These are phyloP conservation scores for Geranium rotundifolium DNA, from an alignment of 345 rosid genomes.

Conservation along the genomic window DNA sequence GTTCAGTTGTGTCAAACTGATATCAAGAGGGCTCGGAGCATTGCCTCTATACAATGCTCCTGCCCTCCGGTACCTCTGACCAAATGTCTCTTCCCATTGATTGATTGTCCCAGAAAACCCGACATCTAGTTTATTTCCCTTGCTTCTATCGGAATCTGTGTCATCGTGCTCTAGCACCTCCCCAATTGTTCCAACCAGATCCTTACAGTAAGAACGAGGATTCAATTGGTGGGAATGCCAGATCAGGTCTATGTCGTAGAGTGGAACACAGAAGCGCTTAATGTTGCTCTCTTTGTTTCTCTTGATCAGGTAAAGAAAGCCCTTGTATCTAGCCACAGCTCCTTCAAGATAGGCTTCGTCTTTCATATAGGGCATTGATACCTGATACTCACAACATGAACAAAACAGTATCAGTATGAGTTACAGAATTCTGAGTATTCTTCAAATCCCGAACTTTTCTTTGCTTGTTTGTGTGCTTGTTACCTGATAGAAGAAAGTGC, in stretches of 20 bases:
- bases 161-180: conserved; percentile 78
- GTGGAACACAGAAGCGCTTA: conserved; percentile 67
- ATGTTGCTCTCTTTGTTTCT: conserved; percentile 44
- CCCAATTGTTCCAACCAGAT: conserved; percentile 39
- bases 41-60: conserved; percentile 77
- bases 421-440: too few relatives aligned
- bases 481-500: conserved; percentile 81
- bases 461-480: neutral
- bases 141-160: conserved; percentile 56
- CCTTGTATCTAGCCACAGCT: conserved; percentile 82
- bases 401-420: too few relatives aligned
- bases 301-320: conserved; percentile 64
- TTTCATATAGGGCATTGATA: conserved; percentile 43
- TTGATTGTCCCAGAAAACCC: conserved; percentile 65
- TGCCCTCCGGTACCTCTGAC: conserved; percentile 69
- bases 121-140: conserved; percentile 63
- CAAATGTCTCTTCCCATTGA: conserved; percentile 74
- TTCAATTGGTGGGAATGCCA: conserved; percentile 93
- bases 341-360: conserved; percentile 49
- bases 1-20: conserved; percentile 24
- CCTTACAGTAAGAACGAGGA: conserved; percentile 53
- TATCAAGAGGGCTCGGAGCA: conserved; percentile 43
- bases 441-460: too few relatives aligned
- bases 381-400: conserved; percentile 23
- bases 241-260: conserved; percentile 85